A percentile compares a stretch with the other conserved stretches of the same genome.
phyloP scores from a whole-genome alignment of 2,329 filamentous ascomycete genomes.

The Ceratocystis papillata region DNA sequence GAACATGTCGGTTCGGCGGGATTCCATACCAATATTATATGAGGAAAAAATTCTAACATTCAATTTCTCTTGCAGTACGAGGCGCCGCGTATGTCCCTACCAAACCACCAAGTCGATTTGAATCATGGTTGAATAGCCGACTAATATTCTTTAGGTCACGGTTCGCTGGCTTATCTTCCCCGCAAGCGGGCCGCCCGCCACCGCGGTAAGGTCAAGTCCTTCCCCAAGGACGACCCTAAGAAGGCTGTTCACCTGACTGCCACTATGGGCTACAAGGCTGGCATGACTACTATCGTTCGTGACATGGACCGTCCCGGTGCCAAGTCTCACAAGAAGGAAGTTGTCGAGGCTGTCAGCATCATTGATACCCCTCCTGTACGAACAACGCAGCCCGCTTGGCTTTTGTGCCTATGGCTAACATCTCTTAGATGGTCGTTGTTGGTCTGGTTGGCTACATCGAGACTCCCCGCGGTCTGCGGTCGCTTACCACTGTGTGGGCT shows the following conservation, averaged over 20 bases:
- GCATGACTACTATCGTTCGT: slow-evolving; percentile 99
- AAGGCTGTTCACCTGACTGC: slow-evolving; percentile 98
- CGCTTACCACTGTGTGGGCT: slow-evolving; percentile 98
- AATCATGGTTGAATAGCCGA: not conserved
- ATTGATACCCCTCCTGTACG: slow-evolving; percentile 93
- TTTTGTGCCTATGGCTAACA: slow-evolving; percentile 61
- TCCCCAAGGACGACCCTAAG: slow-evolving; percentile 99
- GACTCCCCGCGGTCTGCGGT: slow-evolving; percentile 97
- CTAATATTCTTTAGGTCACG: slow-evolving; percentile 45
- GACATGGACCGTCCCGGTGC: slow-evolving; percentile 95
- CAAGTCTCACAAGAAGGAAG: slow-evolving; percentile 99
- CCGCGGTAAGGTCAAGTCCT: slow-evolving; percentile 97
- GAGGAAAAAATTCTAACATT: slow-evolving; percentile 19
- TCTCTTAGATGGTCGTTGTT: slow-evolving; percentile 92
- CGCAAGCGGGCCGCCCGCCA: slow-evolving; percentile 90
- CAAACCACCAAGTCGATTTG: not conserved
- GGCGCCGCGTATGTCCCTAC: slow-evolving; percentile 59
- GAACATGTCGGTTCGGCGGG: not conserved
- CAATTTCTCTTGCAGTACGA: slow-evolving; percentile 40
- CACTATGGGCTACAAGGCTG: slow-evolving; percentile 98
- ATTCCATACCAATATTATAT: no score
- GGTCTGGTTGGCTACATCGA: slow-evolving; percentile 99
- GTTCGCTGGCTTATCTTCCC: slow-evolving; percentile 77
- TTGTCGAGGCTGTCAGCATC: slow-evolving; percentile 78
- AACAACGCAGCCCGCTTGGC: slow-evolving; percentile 73